Evolutionary conservation across 306 rosid species (phyloP).

Genomic region (Notholithocarpus densiflorus): DNA sequence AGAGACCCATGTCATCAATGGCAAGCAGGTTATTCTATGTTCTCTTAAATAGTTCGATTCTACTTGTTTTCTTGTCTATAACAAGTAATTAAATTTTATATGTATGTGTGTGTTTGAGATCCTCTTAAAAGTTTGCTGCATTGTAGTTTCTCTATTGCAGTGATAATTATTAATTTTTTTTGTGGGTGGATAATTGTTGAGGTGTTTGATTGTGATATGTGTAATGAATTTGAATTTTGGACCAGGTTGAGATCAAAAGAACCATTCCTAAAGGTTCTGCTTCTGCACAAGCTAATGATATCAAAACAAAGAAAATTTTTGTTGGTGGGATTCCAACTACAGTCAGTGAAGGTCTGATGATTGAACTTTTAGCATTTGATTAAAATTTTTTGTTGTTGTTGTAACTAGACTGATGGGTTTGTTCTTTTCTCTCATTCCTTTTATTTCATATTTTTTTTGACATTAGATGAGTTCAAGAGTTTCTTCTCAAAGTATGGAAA

Average conservation of each 20-base stretch:
- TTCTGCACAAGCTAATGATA: constrained; percentile 52
- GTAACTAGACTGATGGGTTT: neutral
- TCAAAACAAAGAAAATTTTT: constrained; percentile 83
- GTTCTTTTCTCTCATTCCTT: neutral
- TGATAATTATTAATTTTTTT: too few species aligned
- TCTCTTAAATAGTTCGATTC: neutral
- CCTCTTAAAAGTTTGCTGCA: neutral
- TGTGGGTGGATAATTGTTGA: neutral
- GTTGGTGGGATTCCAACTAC: constrained; percentile 90
- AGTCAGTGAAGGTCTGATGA: constrained; percentile 62
- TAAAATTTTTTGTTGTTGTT: neutral
- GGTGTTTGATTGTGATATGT: neutral
- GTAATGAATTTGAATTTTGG: neutral
- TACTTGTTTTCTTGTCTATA: neutral
- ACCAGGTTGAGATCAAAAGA: constrained; percentile 88
- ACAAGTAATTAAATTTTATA: neutral
- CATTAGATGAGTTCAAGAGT: constrained; percentile 64
- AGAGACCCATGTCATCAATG: constrained; percentile 69
- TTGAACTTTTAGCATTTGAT: neutral
- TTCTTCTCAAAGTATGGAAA: constrained; percentile 73
- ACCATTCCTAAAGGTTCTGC: constrained; percentile 90
- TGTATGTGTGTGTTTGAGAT: neutral
- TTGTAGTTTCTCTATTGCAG: neutral
- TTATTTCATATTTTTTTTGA: neutral
- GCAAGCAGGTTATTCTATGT: constrained; percentile 54